phyloP scores from a whole-genome alignment of 2,329 filamentous ascomycete species.

The Fusarium sulawesiense region DNA sequence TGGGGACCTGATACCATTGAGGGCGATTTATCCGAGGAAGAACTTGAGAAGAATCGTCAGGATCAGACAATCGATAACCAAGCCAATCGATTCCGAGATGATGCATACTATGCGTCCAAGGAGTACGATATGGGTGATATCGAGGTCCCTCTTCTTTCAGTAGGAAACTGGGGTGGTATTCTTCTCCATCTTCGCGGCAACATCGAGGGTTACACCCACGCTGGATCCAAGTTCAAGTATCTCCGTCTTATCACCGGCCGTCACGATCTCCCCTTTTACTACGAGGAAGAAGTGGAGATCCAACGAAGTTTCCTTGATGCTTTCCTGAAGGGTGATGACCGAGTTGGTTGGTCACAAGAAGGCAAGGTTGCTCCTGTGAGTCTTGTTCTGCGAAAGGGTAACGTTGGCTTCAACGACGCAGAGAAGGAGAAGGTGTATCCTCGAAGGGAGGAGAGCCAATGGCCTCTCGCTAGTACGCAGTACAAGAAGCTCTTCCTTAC shows the following conservation, averaged over 20 bases:
- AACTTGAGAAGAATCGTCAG: slow-evolving; percentile 59
- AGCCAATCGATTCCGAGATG: slow-evolving; percentile 67
- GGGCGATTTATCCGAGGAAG: slow-evolving; percentile 66
- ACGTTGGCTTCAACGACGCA: slow-evolving; percentile 74
- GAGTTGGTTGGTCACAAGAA: slow-evolving; percentile 66
- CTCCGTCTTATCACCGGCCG: slow-evolving; percentile 76
- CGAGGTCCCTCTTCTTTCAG: slow-evolving; percentile 72
- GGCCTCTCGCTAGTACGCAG: slow-evolving; percentile 74
- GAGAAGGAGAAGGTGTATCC: slow-evolving; percentile 67
- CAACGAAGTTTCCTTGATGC: slow-evolving; percentile 76
- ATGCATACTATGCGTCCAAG: slow-evolving; percentile 72
- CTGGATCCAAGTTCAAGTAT: slow-evolving; percentile 75
- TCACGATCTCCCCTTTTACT: slow-evolving; percentile 80
- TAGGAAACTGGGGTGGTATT: slow-evolving; percentile 79
- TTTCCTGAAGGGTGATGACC: slow-evolving; percentile 75
- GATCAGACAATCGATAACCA: slow-evolving; percentile 62
- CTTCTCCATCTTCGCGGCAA: slow-evolving; percentile 76
- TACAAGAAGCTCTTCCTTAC: slow-evolving; percentile 73
- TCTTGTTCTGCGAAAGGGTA: slow-evolving; percentile 71
- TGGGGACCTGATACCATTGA: slow-evolving; percentile 69
- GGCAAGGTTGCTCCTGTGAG: slow-evolving; percentile 71
- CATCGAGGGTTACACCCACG: slow-evolving; percentile 71
- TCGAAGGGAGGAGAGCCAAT: slow-evolving; percentile 68
- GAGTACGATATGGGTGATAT: slow-evolving; percentile 75
- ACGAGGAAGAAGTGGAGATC: slow-evolving; percentile 73